Evolutionary conservation across 2,329 filamentous ascomycete genomes (phyloP).

Genomic region (Fusarium scirpi): DNA sequence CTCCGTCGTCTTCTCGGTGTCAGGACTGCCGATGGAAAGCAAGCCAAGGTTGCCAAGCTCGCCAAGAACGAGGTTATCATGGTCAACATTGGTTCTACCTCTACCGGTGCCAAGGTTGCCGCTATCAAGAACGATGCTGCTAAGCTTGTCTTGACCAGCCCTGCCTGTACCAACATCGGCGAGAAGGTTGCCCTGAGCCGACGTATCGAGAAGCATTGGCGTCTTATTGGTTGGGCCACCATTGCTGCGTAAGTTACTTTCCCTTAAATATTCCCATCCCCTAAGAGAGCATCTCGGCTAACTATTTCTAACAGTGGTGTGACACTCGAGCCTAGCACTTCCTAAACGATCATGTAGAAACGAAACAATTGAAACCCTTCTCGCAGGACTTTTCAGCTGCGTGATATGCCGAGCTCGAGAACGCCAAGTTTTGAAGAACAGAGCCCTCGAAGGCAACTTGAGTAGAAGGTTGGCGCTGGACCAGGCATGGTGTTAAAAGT

Average conservation of each 20-base stretch:
- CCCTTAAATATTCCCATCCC: not conserved
- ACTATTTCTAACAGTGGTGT: slow-evolving; percentile 59
- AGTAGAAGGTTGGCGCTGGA: slow-evolving; percentile 48
- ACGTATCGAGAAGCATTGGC: slow-evolving; percentile 99
- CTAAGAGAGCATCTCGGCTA: not conserved
- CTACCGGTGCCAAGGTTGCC: slow-evolving; percentile 95
- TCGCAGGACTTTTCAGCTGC: slow-evolving; percentile 42
- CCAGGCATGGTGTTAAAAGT: slow-evolving; percentile 44
- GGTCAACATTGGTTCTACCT: slow-evolving; percentile 99
- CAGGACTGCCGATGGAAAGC: slow-evolving; percentile 97
- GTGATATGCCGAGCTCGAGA: slow-evolving; percentile 35
- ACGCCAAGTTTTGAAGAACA: slow-evolving; percentile 38
- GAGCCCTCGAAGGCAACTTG: slow-evolving; percentile 42
- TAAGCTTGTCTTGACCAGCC: slow-evolving; percentile 91
- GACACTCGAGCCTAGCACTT: slow-evolving; percentile 64
- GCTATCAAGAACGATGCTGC: slow-evolving; percentile 98
- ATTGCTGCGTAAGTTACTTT: slow-evolving; percentile 71
- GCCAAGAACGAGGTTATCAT: slow-evolving; percentile 99
- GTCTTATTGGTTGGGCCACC: slow-evolving; percentile 90
- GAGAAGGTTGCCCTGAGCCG: slow-evolving; percentile 97
- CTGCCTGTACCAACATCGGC: slow-evolving; percentile 95
- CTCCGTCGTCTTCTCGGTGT: slow-evolving; percentile 94
- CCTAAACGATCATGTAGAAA: slow-evolving; percentile 50
- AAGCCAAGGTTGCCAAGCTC: slow-evolving; percentile 98
- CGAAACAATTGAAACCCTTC: slow-evolving; percentile 34